Conservation (phyloP, 169 alveolate species). For the Plasmodium inui region DNA sequence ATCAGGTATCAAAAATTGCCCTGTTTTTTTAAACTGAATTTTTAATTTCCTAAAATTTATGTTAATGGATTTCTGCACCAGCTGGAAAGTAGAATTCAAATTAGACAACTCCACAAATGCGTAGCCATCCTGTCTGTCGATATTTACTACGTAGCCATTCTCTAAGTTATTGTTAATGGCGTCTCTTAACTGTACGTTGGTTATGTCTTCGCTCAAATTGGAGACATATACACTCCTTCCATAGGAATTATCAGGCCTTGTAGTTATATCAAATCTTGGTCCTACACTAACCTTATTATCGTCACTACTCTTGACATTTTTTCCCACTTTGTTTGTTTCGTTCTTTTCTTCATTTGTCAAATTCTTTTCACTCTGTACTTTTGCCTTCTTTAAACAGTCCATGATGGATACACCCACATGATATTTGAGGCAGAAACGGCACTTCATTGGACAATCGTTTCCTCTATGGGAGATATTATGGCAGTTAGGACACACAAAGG, state of each 20-base stretch:
- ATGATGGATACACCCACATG: conserved; percentile 64
- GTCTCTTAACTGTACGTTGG: conserved; percentile 58
- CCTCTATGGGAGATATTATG: conserved; percentile 84
- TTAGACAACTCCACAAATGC: conserved; percentile 73
- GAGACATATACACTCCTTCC: conserved; percentile 76
- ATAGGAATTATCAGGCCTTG: conserved; percentile 73
- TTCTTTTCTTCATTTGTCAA: conserved; percentile 26
- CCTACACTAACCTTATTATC: conserved; percentile 49
- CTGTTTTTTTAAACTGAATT: conserved; percentile 73
- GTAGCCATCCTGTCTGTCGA: conserved; percentile 71
- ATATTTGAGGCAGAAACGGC: conserved; percentile 64
- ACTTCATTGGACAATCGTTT: conserved; percentile 75
- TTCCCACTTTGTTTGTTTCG: conserved; percentile 24
- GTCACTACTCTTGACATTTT: conserved; percentile 10
- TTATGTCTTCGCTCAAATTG: conserved; percentile 62
- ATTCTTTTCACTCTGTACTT: conserved; percentile 67
- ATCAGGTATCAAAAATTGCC: conserved; percentile 72
- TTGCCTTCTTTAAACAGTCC: conserved; percentile 75
- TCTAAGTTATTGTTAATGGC: conserved; percentile 55
- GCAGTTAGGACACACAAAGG: conserved; percentile 85
- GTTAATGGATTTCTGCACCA: conserved; percentile 57
- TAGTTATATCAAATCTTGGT: conserved; percentile 70
- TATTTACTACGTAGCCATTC: conserved; percentile 71
- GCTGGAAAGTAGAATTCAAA: conserved; percentile 52
- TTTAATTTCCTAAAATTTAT: conserved; percentile 64